Percentiles rank a stretch among this genome's conserved stretches.
phyloP scores from a whole-genome alignment of 768 basidiomycete species.

The Boletus speciosus region DNA sequence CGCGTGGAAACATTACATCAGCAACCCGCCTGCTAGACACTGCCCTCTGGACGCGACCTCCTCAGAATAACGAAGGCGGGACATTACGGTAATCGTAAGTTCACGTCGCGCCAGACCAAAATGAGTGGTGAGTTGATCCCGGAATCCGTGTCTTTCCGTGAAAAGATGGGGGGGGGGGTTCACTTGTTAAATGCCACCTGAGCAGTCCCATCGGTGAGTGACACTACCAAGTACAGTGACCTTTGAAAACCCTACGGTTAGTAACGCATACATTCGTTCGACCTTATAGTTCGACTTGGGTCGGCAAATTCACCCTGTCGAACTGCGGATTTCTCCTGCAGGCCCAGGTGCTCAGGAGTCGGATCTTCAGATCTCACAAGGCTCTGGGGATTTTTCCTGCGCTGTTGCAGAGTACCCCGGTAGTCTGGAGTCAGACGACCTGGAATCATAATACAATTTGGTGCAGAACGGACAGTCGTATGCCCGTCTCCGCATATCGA shows the following conservation, averaged over 20 bases:
- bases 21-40: constrained; percentile 11
- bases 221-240: not conserved
- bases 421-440: not conserved
- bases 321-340: not conserved
- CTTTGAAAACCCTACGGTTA: not conserved
- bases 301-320: no score
- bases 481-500: not conserved
- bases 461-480: not conserved
- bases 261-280: not conserved
- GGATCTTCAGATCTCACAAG: no score
- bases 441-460: not conserved
- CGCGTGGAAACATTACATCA: constrained; percentile 35
- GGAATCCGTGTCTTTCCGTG: not conserved
- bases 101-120: not conserved
- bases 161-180: not conserved
- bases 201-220: not conserved
- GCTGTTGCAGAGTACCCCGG: not conserved
- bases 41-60: not conserved
- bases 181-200: not conserved
- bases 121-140: not conserved
- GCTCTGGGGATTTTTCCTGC: not conserved
- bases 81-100: not conserved
- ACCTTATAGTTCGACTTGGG: not conserved
- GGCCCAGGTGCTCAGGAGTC: not conserved
- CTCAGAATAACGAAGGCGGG: not conserved